phyloP scores from a whole-genome alignment of 2,329 filamentous ascomycete species.

The Endocalyx cinctus region DNA sequence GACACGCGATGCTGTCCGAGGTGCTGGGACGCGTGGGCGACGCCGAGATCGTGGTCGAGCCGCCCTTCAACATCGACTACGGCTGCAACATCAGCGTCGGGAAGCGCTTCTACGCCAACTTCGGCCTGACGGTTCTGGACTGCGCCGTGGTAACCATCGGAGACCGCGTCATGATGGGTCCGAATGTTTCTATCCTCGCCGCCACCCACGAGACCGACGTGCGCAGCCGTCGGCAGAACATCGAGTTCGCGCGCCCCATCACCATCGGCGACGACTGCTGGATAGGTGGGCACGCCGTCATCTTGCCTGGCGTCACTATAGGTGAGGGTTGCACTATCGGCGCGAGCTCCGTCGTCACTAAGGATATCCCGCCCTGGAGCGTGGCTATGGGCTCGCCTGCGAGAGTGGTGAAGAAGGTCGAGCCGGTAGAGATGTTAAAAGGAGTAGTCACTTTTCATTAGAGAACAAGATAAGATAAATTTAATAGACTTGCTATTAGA shows the following conservation, averaged over 20 bases:
- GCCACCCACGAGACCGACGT: conserved; percentile 68
- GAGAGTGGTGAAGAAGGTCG: conserved; percentile 43
- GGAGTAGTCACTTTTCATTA: no score
- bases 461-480: no score
- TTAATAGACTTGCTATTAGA: no score
- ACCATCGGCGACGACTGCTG: conserved; percentile 50
- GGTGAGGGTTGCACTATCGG: conserved; percentile 48
- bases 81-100: conserved; percentile 62
- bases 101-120: conserved; percentile 60
- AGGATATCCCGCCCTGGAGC: conserved; percentile 41
- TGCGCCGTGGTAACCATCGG: conserved; percentile 68
- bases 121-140: conserved; percentile 62
- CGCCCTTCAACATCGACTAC: conserved; percentile 60
- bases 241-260: conserved; percentile 44
- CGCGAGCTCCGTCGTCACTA: conserved; percentile 46
- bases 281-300: conserved; percentile 46
- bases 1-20: conserved; percentile 38
- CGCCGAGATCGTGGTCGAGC: conserved; percentile 45
- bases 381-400: conserved; percentile 46
- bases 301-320: conserved; percentile 49
- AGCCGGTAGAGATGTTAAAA: conserved; percentile 24
- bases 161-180: conserved; percentile 65
- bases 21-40: neutral
- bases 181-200: conserved; percentile 66
- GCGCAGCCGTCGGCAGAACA: conserved; percentile 39